phyloP scores from a whole-genome alignment of 345 rosid species.

The Brassica incana region DNA sequence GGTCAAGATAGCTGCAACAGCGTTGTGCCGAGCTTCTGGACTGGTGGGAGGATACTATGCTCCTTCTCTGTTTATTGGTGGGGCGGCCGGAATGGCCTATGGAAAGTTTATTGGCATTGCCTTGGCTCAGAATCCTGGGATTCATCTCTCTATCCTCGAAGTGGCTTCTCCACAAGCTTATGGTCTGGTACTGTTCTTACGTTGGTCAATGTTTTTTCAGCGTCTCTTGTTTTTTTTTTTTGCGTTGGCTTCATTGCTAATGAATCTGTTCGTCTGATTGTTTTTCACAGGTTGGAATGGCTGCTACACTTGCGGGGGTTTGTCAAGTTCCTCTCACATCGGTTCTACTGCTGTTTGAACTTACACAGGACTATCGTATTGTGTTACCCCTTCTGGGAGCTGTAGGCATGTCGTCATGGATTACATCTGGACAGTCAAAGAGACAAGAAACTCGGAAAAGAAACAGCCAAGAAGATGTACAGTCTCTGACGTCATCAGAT shows the following conservation, averaged over 20 bases:
- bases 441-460: conserved; percentile 49
- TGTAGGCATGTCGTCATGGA: conserved; percentile 92
- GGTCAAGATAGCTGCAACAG: conserved; percentile 78
- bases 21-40: conserved; percentile 91
- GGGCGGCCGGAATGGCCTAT: conserved; percentile 94
- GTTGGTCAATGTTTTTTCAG: conserved; percentile 12
- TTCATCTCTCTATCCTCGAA: conserved; percentile 70
- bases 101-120: conserved; percentile 74
- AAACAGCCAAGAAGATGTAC: conserved; percentile 37
- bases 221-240: not conserved
- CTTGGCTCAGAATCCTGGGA: conserved; percentile 54
- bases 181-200: conserved; percentile 72
- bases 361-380: conserved; percentile 89
- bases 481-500: conserved; percentile 39
- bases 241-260: conserved; percentile 21
- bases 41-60: conserved; percentile 93
- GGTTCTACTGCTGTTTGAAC: conserved; percentile 81
- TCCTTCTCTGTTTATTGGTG: conserved; percentile 95
- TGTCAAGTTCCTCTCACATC: conserved; percentile 98
- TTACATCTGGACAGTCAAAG: conserved; percentile 75
- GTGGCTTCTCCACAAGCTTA: conserved; percentile 96
- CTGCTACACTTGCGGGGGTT: conserved; percentile 97
- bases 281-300: conserved; percentile 88
- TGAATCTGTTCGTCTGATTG: conserved; percentile 8
- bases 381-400: conserved; percentile 89